Evolutionary conservation across 1,284 basidiomycete species (phyloP).

Genomic region (Exobasidium cylindrosporum): DNA sequence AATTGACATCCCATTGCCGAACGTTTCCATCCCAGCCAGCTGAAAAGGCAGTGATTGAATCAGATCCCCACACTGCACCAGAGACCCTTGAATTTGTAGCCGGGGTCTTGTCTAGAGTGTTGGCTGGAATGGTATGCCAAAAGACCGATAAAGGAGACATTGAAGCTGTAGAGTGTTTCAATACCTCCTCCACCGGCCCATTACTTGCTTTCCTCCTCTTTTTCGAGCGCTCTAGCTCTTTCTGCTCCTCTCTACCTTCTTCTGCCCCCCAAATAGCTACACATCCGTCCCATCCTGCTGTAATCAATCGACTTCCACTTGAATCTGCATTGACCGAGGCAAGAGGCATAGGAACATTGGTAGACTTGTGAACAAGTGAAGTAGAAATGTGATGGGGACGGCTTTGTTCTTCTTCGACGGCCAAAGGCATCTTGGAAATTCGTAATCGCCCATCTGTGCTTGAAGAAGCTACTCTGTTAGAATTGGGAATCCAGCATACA

Average conservation of each 20-base stretch:
- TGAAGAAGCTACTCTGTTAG: background rate
- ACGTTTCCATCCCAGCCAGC: slow-evolving; percentile 47
- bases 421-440: slow-evolving; percentile 3
- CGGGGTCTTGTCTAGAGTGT: slow-evolving; percentile 3
- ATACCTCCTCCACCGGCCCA: background rate
- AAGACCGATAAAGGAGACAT: slow-evolving; percentile 16
- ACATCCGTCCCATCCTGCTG: slow-evolving; percentile 47
- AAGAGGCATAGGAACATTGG: background rate
- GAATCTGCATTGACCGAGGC: background rate
- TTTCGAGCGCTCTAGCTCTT: slow-evolving; percentile 7
- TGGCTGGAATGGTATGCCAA: slow-evolving; percentile 22
- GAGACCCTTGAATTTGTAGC: slow-evolving; percentile 31
- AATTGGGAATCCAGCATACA: slow-evolving; percentile 9
- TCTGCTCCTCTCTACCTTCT: slow-evolving; percentile 21
- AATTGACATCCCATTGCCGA: slow-evolving; percentile 41
- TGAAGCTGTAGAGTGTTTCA: background rate
- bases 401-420: background rate
- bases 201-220: slow-evolving; percentile 23
- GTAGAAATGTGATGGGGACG: background rate
- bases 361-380: background rate
- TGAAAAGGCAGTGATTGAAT: slow-evolving; percentile 23
- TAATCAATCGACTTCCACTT: slow-evolving; percentile 22
- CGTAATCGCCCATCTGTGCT: slow-evolving; percentile 6
- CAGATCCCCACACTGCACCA: slow-evolving; percentile 24
- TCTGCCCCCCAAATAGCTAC: slow-evolving; percentile 40